phyloP scores from a whole-genome alignment of 805 yeast genomes.

The Kluyveromyces aestuarii region DNA sequence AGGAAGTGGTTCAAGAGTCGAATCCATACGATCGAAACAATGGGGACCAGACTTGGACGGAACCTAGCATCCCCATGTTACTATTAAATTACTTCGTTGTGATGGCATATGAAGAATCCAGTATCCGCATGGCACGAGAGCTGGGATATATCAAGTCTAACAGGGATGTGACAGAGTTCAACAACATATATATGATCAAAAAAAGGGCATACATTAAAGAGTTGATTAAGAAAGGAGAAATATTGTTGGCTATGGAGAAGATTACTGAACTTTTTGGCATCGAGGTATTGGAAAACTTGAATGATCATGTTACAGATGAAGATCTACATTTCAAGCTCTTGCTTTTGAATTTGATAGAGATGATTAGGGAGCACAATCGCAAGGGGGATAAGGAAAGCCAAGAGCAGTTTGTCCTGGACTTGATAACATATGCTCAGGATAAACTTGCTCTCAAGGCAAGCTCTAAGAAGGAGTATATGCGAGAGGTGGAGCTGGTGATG shows the following conservation, averaged over 20 bases:
- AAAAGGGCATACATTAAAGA: constrained; percentile 19
- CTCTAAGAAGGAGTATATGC: constrained; percentile 47
- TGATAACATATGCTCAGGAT: constrained; percentile 51
- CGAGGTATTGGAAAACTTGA: constrained; percentile 13
- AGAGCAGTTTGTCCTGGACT: constrained; percentile 40
- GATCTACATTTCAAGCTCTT: constrained; percentile 68
- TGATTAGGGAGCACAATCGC: constrained; percentile 44
- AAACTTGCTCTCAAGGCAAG: constrained; percentile 56
- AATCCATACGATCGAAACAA: not conserved
- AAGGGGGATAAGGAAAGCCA: constrained; percentile 27
- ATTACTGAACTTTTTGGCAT: constrained; percentile 24
- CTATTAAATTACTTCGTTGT: constrained; percentile 66
- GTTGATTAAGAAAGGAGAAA: constrained; percentile 18
- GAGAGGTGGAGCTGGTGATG: constrained; percentile 76
- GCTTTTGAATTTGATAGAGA: constrained; percentile 68
- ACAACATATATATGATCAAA: constrained; percentile 17
- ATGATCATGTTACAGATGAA: constrained; percentile 14
- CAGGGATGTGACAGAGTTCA: constrained; percentile 25
- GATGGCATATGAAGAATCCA: constrained; percentile 70
- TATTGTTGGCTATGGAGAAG: constrained; percentile 22
- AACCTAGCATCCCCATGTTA: constrained; percentile 33
- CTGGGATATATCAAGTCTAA: constrained; percentile 27
- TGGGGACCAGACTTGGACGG: constrained; percentile 21
- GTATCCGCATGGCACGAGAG: constrained; percentile 52
- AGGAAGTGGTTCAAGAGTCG: constrained; percentile 15